Conservation (phyloP, 2,329 filamentous ascomycete species). For the Bertia moriformis region DNA sequence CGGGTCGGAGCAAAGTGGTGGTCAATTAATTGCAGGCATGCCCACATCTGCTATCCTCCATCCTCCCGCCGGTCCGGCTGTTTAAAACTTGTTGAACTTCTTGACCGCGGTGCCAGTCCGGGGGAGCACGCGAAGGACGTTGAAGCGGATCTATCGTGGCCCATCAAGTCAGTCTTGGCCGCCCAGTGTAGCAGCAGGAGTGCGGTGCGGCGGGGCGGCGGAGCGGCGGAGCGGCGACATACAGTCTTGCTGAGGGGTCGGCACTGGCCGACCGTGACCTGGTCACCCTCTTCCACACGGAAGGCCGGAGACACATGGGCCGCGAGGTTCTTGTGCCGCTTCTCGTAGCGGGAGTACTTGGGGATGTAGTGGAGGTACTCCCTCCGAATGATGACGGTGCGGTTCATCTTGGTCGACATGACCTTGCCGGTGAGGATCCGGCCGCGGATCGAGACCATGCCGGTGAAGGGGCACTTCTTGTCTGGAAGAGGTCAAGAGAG, state of each 20-base stretch:
- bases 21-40: too few species aligned
- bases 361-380: slow-evolving; percentile 99
- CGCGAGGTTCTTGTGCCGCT: slow-evolving; percentile 99
- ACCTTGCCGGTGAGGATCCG: slow-evolving; percentile 99
- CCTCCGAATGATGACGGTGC: slow-evolving; percentile 96
- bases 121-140: slow-evolving; percentile 96
- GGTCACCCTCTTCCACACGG: slow-evolving; percentile 99
- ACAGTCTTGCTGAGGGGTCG: slow-evolving; percentile 98
- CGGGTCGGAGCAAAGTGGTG: too few species aligned
- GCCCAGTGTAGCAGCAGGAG: too few species aligned
- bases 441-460: slow-evolving; percentile 97
- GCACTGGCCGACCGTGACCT: slow-evolving; percentile 99
- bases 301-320: slow-evolving; percentile 98
- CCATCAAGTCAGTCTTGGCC: slow-evolving; percentile 5
- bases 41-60: too few species aligned
- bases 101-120: slow-evolving; percentile 95
- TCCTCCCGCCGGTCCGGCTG: too few species aligned
- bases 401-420: slow-evolving; percentile 99
- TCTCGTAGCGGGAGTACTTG: slow-evolving; percentile 99
- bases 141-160: slow-evolving; percentile 85
- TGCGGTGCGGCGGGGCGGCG: too few species aligned
- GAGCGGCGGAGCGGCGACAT: too few species aligned
- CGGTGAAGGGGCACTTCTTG: slow-evolving; percentile 99
- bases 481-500: slow-evolving; percentile 38
- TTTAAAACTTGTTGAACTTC: slow-evolving; percentile 97